A percentile compares a stretch with the other conserved stretches of the same genome.
These are phyloP conservation scores for Prunus fruticosa DNA, from an alignment of 306 rosid genomes.

Conservation along the genomic window DNA sequence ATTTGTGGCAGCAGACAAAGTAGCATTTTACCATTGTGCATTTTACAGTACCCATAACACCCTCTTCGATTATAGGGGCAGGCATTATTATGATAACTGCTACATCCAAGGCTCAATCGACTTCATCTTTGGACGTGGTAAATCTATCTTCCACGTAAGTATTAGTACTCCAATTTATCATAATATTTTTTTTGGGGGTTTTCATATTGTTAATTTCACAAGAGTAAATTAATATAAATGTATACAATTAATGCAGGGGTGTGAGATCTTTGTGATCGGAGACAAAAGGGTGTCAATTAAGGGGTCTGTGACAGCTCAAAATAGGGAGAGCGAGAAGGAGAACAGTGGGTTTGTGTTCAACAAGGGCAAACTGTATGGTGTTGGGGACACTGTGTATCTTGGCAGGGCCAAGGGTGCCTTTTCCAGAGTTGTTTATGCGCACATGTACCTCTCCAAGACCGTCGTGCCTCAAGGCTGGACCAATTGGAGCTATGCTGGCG, in stretches of 20 bases:
- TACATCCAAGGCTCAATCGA: constrained; percentile 89
- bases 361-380: constrained; percentile 65
- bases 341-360: constrained; percentile 64
- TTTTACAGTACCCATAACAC: constrained; percentile 93
- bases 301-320: constrained; percentile 73
- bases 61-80: constrained; percentile 80
- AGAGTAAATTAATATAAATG: not conserved
- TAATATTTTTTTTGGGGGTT: not conserved
- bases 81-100: constrained; percentile 73
- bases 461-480: constrained; percentile 69
- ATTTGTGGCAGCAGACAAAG: constrained; percentile 69
- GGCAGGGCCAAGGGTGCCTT: constrained; percentile 75
- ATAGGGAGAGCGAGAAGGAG: constrained; percentile 40
- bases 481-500: constrained; percentile 60
- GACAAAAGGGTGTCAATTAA: constrained; percentile 56
- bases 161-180: not conserved
- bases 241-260: constrained; percentile 33
- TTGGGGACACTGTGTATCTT: constrained; percentile 53
- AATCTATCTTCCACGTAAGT: constrained; percentile 54
- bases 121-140: constrained; percentile 85
- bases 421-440: constrained; percentile 63
- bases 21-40: constrained; percentile 83
- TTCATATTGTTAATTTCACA: not conserved
- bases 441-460: constrained; percentile 57
- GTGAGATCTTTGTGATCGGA: constrained; percentile 71